Percentiles rank a stretch among this genome's conserved stretches.
phyloP scores from a whole-genome alignment of 2,329 filamentous ascomycete species.

The Fusarium pilosicola region DNA sequence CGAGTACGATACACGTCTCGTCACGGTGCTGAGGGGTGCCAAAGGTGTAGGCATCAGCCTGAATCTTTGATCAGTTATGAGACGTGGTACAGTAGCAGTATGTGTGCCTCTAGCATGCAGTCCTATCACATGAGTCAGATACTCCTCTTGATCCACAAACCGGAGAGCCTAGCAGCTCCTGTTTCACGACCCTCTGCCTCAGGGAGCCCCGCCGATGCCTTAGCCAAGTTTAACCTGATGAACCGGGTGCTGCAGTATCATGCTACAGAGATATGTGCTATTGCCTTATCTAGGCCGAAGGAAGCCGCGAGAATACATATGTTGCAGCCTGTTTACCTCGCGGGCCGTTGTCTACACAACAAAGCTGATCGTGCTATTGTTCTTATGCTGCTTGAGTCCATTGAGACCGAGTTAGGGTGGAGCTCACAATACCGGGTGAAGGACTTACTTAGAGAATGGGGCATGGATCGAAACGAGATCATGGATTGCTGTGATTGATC shows the following conservation, averaged over 20 bases:
- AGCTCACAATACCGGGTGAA: not conserved
- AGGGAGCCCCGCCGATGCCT: not conserved
- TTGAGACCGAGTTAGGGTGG: not conserved
- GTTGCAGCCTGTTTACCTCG: not conserved
- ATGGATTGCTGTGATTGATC: not conserved
- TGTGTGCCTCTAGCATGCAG: not conserved
- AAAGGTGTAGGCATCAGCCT: not conserved
- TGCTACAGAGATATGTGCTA: not conserved
- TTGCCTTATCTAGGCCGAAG: not conserved
- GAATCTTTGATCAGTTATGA: not conserved
- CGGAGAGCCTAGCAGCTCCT: not conserved
- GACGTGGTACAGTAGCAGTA: not conserved
- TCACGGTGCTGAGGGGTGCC: no score
- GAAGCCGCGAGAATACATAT: not conserved
- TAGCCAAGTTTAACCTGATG: not conserved
- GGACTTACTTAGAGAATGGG: not conserved
- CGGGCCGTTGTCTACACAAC: not conserved
- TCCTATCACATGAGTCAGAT: not conserved
- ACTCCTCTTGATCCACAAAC: not conserved
- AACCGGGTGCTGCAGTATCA: not conserved
- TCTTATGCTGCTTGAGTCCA: not conserved
- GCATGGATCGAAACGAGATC: not conserved
- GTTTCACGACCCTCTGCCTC: not conserved
- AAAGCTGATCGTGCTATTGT: not conserved
- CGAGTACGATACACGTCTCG: not conserved